These are phyloP conservation scores for Nicotiana noctiflora DNA, from an alignment of 257 asterid species.

Conservation along the genomic window DNA sequence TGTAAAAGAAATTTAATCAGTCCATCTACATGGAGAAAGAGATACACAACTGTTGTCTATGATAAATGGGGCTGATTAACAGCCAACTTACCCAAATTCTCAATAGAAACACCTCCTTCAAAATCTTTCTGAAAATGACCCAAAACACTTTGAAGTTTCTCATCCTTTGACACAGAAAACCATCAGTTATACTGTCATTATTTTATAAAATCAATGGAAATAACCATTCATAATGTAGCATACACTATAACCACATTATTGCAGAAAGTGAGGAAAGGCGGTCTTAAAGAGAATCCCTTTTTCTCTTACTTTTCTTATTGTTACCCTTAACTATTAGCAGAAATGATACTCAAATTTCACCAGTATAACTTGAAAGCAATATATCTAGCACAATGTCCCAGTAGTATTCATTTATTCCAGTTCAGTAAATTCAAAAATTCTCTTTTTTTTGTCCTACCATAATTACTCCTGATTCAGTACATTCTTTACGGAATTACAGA, in stretches of 20 bases:
- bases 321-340: not conserved
- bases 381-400: not conserved
- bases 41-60: slow-evolving; percentile 4
- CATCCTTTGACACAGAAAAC: slow-evolving; percentile 14
- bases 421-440: not conserved
- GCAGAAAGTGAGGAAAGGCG: not conserved
- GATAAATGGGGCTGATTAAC: slow-evolving; percentile 11
- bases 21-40: slow-evolving; percentile 14
- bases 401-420: not conserved
- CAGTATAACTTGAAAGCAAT: not conserved
- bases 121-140: slow-evolving; percentile 93
- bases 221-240: not conserved
- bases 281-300: not conserved
- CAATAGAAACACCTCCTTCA: slow-evolving; percentile 79
- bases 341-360: not conserved
- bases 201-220: slow-evolving; percentile 3
- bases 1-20: slow-evolving; percentile 16
- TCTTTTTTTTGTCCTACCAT: not conserved
- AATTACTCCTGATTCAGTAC: not conserved
- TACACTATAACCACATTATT: not conserved
- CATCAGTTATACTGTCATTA: slow-evolving; percentile 11
- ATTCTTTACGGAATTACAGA: not conserved
- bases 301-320: not conserved
- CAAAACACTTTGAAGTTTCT: slow-evolving; percentile 52
- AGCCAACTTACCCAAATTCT: slow-evolving; percentile 71